Evolutionary conservation across 2,329 filamentous ascomycete genomes (phyloP).

Genomic region (Ophiostoma sp.): DNA sequence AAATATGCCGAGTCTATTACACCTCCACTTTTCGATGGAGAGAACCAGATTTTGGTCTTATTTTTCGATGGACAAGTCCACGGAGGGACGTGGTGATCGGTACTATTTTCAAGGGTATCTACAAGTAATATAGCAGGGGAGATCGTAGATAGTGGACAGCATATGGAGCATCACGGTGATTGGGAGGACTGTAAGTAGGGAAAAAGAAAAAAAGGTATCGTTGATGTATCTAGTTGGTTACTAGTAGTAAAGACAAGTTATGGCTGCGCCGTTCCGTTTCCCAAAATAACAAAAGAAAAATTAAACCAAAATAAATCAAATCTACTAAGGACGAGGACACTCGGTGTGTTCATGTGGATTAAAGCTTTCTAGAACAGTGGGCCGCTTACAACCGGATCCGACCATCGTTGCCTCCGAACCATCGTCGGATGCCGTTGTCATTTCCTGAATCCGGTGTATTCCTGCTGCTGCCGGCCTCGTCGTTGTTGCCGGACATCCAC

Average conservation of each 20-base stretch:
- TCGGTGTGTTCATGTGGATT: background rate
- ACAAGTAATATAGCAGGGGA: background rate
- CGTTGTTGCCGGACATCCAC: slow-evolving; percentile 69
- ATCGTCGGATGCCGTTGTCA: slow-evolving; percentile 49
- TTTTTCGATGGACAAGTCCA: background rate
- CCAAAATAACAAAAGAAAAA: slow-evolving; percentile 12
- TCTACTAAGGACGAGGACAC: background rate
- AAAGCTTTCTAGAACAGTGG: background rate
- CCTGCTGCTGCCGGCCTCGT: slow-evolving; percentile 35
- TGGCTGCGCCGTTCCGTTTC: background rate
- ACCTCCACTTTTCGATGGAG: background rate
- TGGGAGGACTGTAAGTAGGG: background rate
- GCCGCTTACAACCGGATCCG: slow-evolving; percentile 35
- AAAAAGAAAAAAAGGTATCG: slow-evolving; percentile 3
- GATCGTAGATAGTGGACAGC: too few species aligned
- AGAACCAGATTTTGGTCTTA: background rate
- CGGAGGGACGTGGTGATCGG: background rate
- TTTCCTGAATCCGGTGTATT: slow-evolving; percentile 18
- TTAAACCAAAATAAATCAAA: background rate
- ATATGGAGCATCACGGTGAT: background rate
- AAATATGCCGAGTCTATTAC: slow-evolving; percentile 10
- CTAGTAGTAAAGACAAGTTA: background rate
- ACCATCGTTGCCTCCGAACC: slow-evolving; percentile 56
- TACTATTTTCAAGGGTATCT: background rate
- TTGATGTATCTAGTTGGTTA: slow-evolving; percentile 7